A percentile compares a stretch with the other conserved stretches of the same genome.
These are phyloP conservation scores for Emericellopsis atlantica DNA, from an alignment of 2,329 filamentous ascomycete species.

Conservation along the genomic window DNA sequence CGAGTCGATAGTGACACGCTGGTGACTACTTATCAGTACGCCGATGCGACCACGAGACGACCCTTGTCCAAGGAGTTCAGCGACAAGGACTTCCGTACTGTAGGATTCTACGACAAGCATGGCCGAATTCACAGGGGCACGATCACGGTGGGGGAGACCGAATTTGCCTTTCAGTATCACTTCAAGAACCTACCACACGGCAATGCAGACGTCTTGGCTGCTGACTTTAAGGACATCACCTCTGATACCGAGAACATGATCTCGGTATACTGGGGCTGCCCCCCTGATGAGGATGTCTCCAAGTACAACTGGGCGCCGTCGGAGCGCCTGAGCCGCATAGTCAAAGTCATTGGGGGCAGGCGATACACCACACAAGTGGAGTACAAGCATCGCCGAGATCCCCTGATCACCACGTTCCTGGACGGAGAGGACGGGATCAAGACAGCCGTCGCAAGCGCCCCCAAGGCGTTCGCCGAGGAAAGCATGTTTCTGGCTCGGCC, in stretches of 20 bases:
- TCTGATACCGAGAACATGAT: constrained; percentile 11
- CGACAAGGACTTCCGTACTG: constrained; percentile 8
- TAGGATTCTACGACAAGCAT: constrained; percentile 19
- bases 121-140: constrained; percentile 18
- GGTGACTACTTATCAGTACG: constrained; percentile 14
- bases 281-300: constrained; percentile 10
- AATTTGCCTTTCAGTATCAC: constrained; percentile 20
- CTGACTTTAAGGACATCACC: constrained; percentile 12
- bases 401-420: constrained; percentile 16
- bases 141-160: constrained; percentile 10
- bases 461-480: constrained; percentile 15
- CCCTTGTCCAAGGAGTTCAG: constrained; percentile 13
- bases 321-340: constrained; percentile 19
- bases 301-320: constrained; percentile 20
- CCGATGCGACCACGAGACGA: constrained; percentile 7
- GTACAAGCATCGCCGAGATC: constrained; percentile 23
- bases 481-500: constrained; percentile 13
- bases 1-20: constrained; percentile 9
- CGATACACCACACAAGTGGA: constrained; percentile 16
- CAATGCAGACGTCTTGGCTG: constrained; percentile 18
- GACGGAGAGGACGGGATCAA: constrained; percentile 9
- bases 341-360: constrained; percentile 12
- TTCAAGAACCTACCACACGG: constrained; percentile 19
- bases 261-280: constrained; percentile 21
- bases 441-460: constrained; percentile 10